Percentiles rank a stretch among this genome's conserved stretches.
phyloP scores from a whole-genome alignment of 2,329 filamentous ascomycete species.

The Ascomycota sp. region DNA sequence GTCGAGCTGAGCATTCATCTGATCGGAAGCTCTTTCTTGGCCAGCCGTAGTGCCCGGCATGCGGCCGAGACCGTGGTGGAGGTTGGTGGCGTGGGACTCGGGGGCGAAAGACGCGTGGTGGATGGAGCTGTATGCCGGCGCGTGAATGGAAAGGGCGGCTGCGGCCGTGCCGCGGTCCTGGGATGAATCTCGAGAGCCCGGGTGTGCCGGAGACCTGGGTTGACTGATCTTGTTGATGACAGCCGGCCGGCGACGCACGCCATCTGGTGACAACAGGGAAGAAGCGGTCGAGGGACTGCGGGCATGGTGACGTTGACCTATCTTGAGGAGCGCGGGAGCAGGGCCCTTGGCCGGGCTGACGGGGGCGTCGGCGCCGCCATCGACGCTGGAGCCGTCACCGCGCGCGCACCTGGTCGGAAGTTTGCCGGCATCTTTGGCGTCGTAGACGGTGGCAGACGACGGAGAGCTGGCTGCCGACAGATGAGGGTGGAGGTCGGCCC shows the following conservation, averaged over 20 bases:
- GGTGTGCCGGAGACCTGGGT: conserved; percentile 19
- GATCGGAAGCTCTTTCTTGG: conserved; percentile 32
- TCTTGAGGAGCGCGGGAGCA: conserved; percentile 9
- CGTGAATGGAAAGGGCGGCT: conserved; percentile 34
- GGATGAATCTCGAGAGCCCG: conserved; percentile 36
- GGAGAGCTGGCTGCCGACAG: conserved; percentile 15
- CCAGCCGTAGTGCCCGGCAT: conserved; percentile 36
- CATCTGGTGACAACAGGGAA: conserved; percentile 16
- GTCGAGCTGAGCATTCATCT: conserved; percentile 39
- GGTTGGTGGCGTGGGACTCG: conserved; percentile 15
- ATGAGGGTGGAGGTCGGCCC: conserved; percentile 18
- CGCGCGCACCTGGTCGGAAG: conserved; percentile 14
- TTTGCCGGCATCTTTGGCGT: conserved; percentile 15
- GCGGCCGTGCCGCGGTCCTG: conserved; percentile 35
- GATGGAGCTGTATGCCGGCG: conserved; percentile 36
- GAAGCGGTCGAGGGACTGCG: conserved; percentile 15
- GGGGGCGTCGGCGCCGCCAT: conserved; percentile 22
- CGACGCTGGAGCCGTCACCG: conserved; percentile 23
- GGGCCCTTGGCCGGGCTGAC: conserved; percentile 21
- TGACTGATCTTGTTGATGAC: conserved; percentile 35
- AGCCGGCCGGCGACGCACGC: conserved; percentile 22
- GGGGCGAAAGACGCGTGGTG: conserved; percentile 35
- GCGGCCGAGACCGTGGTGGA: conserved; percentile 22
- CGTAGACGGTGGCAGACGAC: conserved; percentile 14
- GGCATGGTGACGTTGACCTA: conserved; percentile 15